phyloP scores from a whole-genome alignment of 129 eudicot species.

The Flaveria trinervia region DNA sequence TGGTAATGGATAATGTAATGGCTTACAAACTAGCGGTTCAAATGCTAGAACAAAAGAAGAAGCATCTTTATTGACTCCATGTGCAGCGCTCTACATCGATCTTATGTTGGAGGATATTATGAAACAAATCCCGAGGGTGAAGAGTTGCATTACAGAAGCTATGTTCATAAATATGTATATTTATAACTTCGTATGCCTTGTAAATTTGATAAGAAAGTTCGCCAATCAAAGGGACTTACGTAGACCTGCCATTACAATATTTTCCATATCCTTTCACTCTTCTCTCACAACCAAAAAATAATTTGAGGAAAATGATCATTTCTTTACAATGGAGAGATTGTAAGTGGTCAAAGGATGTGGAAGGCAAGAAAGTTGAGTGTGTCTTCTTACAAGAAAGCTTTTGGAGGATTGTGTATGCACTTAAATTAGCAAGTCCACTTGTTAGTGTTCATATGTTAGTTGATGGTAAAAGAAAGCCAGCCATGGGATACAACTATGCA shows the following conservation, averaged over 20 bases:
- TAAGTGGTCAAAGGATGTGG: background rate
- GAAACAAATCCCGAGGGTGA: background rate
- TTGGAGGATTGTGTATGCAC: constrained; percentile 30
- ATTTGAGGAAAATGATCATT: background rate
- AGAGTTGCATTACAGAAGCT: background rate
- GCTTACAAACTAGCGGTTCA: background rate
- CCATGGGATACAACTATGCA: constrained; percentile 22
- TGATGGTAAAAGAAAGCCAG: constrained; percentile 9
- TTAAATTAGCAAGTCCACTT: constrained; percentile 19
- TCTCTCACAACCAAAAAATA: background rate
- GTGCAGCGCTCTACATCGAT: too few relatives aligned
- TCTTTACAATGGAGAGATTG: background rate
- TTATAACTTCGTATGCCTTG: background rate
- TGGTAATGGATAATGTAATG: too few relatives aligned
- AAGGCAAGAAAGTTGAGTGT: background rate
- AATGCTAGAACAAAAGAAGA: too few relatives aligned
- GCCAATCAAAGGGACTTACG: background rate
- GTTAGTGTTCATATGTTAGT: constrained; percentile 12
- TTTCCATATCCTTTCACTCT: background rate
- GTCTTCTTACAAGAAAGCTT: background rate
- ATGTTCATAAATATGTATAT: too few relatives aligned
- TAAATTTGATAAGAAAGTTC: background rate
- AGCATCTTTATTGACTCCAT: too few relatives aligned
- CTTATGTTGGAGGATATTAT: too few relatives aligned
- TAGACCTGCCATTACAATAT: background rate